Percentiles rank a stretch among this genome's conserved stretches.
Evolutionary conservation across 768 basidiomycete species (phyloP).

Genomic region (Rhodosporidiobolus odoratus): DNA sequence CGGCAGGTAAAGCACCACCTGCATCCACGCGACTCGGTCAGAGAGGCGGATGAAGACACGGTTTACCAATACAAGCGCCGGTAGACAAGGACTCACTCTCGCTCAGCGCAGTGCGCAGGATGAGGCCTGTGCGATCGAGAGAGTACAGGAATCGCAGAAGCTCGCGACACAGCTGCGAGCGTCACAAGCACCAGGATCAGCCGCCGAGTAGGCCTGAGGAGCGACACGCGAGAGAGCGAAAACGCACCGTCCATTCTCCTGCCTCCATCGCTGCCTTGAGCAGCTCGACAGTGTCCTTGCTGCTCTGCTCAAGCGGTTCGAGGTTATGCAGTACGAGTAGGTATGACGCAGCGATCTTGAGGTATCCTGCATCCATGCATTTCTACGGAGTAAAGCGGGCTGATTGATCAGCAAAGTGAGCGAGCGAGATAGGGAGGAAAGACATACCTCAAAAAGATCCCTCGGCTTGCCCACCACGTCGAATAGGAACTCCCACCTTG

Average conservation of each 20-base stretch:
- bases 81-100: slow-evolving; percentile 17
- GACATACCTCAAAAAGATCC: slow-evolving; percentile 74
- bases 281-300: slow-evolving; percentile 74
- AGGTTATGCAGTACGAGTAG: slow-evolving; percentile 88
- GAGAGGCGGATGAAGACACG: background rate
- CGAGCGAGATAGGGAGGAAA: background rate
- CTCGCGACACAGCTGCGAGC: slow-evolving; percentile 69
- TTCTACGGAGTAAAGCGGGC: slow-evolving; percentile 52
- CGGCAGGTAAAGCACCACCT: background rate
- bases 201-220: background rate
- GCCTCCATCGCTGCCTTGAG: slow-evolving; percentile 67
- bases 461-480: slow-evolving; percentile 85
- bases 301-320: slow-evolving; percentile 72
- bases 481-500: slow-evolving; percentile 82
- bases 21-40: too few relatives aligned
- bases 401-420: background rate
- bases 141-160: slow-evolving; percentile 86
- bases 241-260: slow-evolving; percentile 62
- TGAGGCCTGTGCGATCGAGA: slow-evolving; percentile 72
- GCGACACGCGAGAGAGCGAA: background rate
- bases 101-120: slow-evolving; percentile 37
- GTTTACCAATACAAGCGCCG: background rate
- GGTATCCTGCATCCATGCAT: slow-evolving; percentile 64
- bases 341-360: slow-evolving; percentile 87
- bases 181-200: background rate